These are phyloP conservation scores for Fonsecaea multimorphosa DNA, from an alignment of 2,329 filamentous ascomycete species.

Conservation along the genomic window DNA sequence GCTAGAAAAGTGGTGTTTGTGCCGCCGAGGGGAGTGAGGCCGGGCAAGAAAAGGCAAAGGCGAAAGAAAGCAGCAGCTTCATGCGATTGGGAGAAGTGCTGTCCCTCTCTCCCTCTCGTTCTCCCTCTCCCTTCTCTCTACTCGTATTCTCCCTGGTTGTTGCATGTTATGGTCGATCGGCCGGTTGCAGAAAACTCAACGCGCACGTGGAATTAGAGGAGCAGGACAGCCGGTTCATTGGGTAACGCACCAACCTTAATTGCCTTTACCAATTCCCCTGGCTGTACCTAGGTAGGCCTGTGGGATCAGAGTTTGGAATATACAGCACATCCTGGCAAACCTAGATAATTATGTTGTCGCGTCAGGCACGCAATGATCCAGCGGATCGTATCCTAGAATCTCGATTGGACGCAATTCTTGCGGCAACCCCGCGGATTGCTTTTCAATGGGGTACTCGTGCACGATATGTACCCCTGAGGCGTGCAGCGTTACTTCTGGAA, in stretches of 20 bases:
- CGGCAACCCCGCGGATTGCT: not conserved
- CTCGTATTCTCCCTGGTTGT: not conserved
- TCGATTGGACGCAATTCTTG: not conserved
- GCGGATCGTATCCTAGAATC: not conserved
- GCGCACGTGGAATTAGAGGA: not conserved
- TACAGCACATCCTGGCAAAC: not conserved
- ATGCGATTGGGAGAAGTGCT: not conserved
- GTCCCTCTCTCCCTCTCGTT: not conserved
- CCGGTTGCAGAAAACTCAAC: not conserved
- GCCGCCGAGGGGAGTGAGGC: not conserved
- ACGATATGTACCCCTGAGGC: not conserved
- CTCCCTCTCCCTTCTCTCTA: not conserved
- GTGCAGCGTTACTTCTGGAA: slow-evolving; percentile 6
- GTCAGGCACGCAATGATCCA: not conserved
- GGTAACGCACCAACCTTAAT: not conserved
- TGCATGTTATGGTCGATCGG: not conserved
- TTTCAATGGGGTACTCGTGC: not conserved
- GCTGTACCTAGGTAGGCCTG: no score
- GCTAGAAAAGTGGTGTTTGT: not conserved
- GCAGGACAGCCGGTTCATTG: not conserved
- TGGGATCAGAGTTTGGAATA: not conserved
- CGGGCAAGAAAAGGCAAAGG: not conserved
- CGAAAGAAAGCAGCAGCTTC: not conserved
- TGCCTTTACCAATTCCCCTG: not conserved
- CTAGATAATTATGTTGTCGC: not conserved